Base-by-base conservation (phyloP, 2,329 filamentous ascomycete genomes). In the Aspergillus novoparasiticus region DNA sequence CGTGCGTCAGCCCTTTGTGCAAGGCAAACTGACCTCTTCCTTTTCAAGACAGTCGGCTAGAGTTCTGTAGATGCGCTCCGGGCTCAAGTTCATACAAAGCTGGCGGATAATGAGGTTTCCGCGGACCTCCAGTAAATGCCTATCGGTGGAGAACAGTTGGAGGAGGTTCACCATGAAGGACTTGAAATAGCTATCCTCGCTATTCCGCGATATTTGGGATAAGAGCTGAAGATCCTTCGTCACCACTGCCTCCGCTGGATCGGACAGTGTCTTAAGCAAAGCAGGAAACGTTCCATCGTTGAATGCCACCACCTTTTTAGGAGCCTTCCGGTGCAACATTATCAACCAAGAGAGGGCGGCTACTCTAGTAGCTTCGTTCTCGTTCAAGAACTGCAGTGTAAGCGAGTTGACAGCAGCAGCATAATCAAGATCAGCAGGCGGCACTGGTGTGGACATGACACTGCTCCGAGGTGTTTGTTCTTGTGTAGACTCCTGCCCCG, bases 111-210 rank as follows among this genome's bases (percentile, higher is more conserved):
- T 99, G 41, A 99, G 83, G 73, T 99, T 99, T 10, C 96, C 95
- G 61, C 95, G 85, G 2, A 91, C 95, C 79, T 99, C 95, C 8
- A 99, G 84, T 28, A 99, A 83, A 70, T 93, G 91, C 36, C 95
- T 87, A 75, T 99, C 95, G 0, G 95, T 98, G 48, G 93, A 96
- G 75, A 99, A 99, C 1, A 99, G 86, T 75, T 97, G 95, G 50
- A 99, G 82, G 11, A 99, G 83, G 74, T 96, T 96, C 64, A 97
- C 91, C 95, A 99, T 99, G 76, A 99, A 99, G 28, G 94, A 96
- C 1, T 92, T 90, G 75, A 99, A 99, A 78, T 98, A 98, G 68
- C 94, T 93, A 73, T 99, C 95, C 72, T 98, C 95, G 74, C 93
- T 98, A 71, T 97, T 96, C 68, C 91, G 89, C 3, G 94, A 98